Evolutionary conservation across 768 basidiomycete species (phyloP).

Genomic region (Calocera cornea): DNA sequence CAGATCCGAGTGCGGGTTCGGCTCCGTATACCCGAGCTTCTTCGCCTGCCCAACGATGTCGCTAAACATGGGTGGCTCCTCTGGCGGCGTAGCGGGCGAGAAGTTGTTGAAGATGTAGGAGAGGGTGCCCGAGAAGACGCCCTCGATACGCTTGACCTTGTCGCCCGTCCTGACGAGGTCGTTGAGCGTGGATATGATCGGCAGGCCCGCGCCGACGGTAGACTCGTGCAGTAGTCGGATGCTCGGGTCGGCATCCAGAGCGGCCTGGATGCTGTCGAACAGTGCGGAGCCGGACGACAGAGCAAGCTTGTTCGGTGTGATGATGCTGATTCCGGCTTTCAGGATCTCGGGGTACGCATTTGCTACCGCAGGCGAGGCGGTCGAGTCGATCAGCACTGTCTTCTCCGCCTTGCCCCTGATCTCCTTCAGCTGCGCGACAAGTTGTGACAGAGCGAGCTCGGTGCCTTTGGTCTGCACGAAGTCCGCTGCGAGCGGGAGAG

Average conservation of each 20-base stretch:
- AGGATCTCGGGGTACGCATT: constrained; percentile 69
- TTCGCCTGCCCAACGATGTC: constrained; percentile 78
- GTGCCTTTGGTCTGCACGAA: constrained; percentile 37
- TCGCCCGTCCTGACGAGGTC: constrained; percentile 89
- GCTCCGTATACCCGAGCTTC: constrained; percentile 97
- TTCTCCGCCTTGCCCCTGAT: constrained; percentile 37
- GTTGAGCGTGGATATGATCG: constrained; percentile 80
- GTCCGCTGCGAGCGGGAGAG: constrained; percentile 33
- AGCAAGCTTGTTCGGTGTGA: constrained; percentile 98
- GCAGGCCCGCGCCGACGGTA: constrained; percentile 92
- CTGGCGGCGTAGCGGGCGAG: constrained; percentile 25
- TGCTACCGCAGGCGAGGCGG: constrained; percentile 72
- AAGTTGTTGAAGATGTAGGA: constrained; percentile 99
- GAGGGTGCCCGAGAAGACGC: constrained; percentile 94
- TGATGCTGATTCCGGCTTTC: constrained; percentile 62
- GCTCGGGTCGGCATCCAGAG: constrained; percentile 46
- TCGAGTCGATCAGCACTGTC: constrained; percentile 80
- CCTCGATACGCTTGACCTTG: constrained; percentile 84
- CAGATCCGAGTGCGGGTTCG: constrained; percentile 92
- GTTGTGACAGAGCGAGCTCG: constrained; percentile 30
- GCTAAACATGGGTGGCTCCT: constrained; percentile 58
- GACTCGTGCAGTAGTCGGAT: constrained; percentile 65
- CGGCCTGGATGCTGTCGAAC: constrained; percentile 52
- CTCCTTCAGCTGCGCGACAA: constrained; percentile 32
- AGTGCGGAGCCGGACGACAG: constrained; percentile 59